Percentiles rank a stretch among this genome's conserved stretches.
These are phyloP conservation scores for Solanum stenotomum DNA, from an alignment of 257 asterid genomes.

Conservation along the genomic window DNA sequence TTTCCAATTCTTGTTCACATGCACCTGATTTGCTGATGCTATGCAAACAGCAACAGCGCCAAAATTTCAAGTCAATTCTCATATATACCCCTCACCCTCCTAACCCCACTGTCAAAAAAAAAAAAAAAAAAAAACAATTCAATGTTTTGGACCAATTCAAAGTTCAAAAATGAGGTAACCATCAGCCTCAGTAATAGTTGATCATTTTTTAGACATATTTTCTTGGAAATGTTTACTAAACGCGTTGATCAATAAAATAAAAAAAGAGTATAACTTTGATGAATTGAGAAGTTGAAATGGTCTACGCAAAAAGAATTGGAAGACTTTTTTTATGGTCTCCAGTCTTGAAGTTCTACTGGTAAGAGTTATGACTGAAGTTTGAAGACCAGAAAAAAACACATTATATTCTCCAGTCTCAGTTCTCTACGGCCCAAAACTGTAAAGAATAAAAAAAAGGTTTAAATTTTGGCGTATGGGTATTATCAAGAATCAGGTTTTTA, in stretches of 20 bases:
- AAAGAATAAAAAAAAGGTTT: background rate
- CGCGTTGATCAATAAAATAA: constrained; percentile 10
- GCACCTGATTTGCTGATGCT: background rate
- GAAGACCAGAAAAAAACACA: background rate
- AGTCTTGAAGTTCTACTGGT: background rate
- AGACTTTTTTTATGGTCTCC: background rate
- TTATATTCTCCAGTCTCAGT: background rate
- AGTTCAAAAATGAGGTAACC: background rate
- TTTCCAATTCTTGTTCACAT: background rate
- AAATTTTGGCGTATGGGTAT: background rate
- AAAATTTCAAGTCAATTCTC: background rate
- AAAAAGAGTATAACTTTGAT: background rate
- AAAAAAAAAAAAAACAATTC: background rate
- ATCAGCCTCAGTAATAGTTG: background rate
- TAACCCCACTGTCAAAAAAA: background rate
- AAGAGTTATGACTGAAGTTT: background rate
- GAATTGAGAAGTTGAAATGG: background rate
- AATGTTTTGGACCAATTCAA: background rate
- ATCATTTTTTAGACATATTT: background rate
- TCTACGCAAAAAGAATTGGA: background rate
- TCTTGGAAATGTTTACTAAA: background rate
- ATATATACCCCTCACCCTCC: background rate
- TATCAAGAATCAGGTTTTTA: background rate
- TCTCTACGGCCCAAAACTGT: background rate
- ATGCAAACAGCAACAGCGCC: background rate